Percentiles rank a stretch among this genome's conserved stretches.
Conservation (phyloP, 768 basidiomycete genomes). For the Tephrocybe sp. region DNA sequence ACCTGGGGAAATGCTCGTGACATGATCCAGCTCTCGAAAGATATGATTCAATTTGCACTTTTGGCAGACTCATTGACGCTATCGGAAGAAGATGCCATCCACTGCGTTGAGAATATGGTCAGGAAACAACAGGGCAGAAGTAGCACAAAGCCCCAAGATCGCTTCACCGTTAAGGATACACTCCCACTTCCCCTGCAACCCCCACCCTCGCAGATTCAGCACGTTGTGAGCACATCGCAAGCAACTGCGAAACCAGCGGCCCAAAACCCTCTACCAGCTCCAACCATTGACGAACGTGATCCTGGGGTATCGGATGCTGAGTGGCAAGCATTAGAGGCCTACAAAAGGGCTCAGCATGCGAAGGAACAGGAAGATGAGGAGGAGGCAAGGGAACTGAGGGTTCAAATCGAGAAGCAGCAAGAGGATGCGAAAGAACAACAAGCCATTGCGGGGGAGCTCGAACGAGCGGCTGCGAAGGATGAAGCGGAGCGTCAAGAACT, state of each 20-base stretch:
- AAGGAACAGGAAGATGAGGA: background rate
- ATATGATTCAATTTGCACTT: slow-evolving; percentile 43
- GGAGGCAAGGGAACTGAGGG: slow-evolving; percentile 12
- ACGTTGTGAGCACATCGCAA: background rate
- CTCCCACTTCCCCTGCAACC: slow-evolving; percentile 4
- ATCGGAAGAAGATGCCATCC: slow-evolving; percentile 4
- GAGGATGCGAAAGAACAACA: slow-evolving; percentile 20
- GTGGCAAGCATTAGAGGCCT: slow-evolving; percentile 49
- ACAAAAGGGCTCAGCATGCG: slow-evolving; percentile 30
- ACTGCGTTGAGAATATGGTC: slow-evolving; percentile 48
- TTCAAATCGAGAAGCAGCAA: slow-evolving; percentile 18
- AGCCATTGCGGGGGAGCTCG: slow-evolving; percentile 18
- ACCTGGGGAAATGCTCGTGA: slow-evolving; percentile 75
- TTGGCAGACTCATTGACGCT: slow-evolving; percentile 11
- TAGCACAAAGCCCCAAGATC: background rate
- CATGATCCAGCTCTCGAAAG: slow-evolving; percentile 49
- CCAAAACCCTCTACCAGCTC: background rate
- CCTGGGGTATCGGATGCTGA: slow-evolving; percentile 47
- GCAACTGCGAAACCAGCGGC: background rate
- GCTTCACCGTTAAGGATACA: background rate
- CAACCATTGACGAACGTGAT: slow-evolving; percentile 32
- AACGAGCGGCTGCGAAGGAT: slow-evolving; percentile 20
- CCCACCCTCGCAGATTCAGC: background rate
- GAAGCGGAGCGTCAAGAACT: slow-evolving; percentile 27
- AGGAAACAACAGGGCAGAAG: slow-evolving; percentile 30